These are phyloP conservation scores for Fusarium liriodendri DNA, from an alignment of 2,329 filamentous ascomycete species.

Conservation along the genomic window DNA sequence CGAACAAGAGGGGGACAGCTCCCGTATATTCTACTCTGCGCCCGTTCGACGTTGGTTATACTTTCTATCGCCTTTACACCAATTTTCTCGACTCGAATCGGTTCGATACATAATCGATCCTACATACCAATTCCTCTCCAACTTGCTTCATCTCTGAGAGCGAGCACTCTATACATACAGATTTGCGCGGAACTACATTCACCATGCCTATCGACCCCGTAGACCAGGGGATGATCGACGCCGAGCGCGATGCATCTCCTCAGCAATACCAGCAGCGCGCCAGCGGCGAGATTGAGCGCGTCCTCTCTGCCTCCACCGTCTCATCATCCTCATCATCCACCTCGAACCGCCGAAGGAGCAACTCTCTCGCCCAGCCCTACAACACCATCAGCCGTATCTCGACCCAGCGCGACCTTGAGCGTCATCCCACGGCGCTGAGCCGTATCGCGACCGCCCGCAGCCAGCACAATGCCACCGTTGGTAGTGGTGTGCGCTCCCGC, in stretches of 20 bases:
- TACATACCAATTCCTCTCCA: background rate
- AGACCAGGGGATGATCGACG: slow-evolving; percentile 64
- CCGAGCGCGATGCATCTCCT: slow-evolving; percentile 66
- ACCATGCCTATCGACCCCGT: slow-evolving; percentile 61
- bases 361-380: slow-evolving; percentile 41
- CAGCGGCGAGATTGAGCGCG: slow-evolving; percentile 70
- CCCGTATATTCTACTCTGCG: background rate
- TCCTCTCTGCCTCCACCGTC: slow-evolving; percentile 63
- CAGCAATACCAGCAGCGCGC: slow-evolving; percentile 52
- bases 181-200: background rate
- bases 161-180: background rate
- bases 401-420: slow-evolving; percentile 75
- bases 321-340: slow-evolving; percentile 60
- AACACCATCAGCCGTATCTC: slow-evolving; percentile 69
- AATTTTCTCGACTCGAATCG: background rate
- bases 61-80: slow-evolving; percentile 11
- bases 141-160: background rate
- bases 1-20: background rate
- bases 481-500: slow-evolving; percentile 55
- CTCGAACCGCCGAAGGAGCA: slow-evolving; percentile 25
- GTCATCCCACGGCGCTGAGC: slow-evolving; percentile 75
- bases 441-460: slow-evolving; percentile 77
- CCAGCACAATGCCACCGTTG: slow-evolving; percentile 80
- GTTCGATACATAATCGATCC: background rate
- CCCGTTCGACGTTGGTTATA: slow-evolving; percentile 4